phyloP scores from a whole-genome alignment of 306 rosid species.

The Rosa multiflora region DNA sequence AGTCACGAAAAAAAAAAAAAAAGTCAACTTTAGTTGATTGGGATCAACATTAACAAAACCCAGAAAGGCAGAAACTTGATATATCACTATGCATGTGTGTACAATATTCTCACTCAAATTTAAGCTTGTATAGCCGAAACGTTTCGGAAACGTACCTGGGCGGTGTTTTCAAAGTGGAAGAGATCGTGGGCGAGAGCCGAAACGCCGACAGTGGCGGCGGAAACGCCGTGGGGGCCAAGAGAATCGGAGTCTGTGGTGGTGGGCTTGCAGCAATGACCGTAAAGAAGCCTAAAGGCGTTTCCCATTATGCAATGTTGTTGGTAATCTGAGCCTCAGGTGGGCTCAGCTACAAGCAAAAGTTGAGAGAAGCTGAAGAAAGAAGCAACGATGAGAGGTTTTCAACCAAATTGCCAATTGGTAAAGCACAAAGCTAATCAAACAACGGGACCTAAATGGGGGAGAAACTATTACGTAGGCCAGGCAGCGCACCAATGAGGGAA shows the following conservation, averaged over 20 bases:
- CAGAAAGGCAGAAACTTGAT: not conserved
- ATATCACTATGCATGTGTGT: not conserved
- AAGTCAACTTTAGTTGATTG: constrained; percentile 12
- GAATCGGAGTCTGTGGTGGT: constrained; percentile 43
- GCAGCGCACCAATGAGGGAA: not conserved
- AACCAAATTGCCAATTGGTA: not conserved
- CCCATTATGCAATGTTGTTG: constrained; percentile 42
- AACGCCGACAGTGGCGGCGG: constrained; percentile 61
- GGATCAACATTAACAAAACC: not conserved
- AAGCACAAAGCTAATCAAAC: not conserved
- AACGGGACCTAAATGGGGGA: not conserved
- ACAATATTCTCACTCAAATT: not conserved
- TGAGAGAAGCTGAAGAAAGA: constrained; percentile 1
- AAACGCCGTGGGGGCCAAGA: constrained; percentile 48
- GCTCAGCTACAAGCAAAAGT: not conserved
- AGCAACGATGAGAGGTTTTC: not conserved
- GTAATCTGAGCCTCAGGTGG: not conserved
- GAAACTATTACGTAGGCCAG: not conserved
- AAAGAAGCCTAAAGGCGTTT: constrained; percentile 58
- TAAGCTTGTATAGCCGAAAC: not conserved
- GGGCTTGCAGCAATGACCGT: constrained; percentile 46
- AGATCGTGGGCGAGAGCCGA: constrained; percentile 75
- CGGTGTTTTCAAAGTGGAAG: constrained; percentile 70
- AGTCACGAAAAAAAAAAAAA: not conserved
- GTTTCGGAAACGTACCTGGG: constrained; percentile 48